Evolutionary conservation across 208 protist species (phyloP).

Genomic region (Trypanosoma theileri): DNA sequence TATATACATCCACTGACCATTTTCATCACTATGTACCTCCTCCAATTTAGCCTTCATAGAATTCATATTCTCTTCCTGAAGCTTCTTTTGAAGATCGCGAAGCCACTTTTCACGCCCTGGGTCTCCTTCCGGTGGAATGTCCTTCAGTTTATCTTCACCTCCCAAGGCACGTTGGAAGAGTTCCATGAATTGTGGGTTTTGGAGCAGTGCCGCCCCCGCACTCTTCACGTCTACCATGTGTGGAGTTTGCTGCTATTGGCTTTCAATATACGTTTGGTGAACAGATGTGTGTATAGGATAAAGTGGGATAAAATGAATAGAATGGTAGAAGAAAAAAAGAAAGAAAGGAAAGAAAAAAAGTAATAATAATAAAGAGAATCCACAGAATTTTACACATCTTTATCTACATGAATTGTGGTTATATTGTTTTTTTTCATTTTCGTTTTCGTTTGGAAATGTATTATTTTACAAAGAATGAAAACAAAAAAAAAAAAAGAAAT

Average conservation of each 20-base stretch:
- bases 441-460: too few relatives aligned
- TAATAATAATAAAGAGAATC: neutral
- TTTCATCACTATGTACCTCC: slow-evolving; percentile 82
- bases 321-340: slow-evolving; percentile 23
- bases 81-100: slow-evolving; percentile 57
- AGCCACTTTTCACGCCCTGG: slow-evolving; percentile 75
- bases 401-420: too few relatives aligned
- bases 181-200: slow-evolving; percentile 82
- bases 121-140: slow-evolving; percentile 77
- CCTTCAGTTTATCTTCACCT: slow-evolving; percentile 40
- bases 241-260: too few relatives aligned
- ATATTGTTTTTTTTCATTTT: too few relatives aligned
- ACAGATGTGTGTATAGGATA: neutral
- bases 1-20: slow-evolving; percentile 90
- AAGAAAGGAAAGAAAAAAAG: slow-evolving; percentile 19
- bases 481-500: neutral
- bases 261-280: neutral
- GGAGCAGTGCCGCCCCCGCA: slow-evolving; percentile 57
- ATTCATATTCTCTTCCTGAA: slow-evolving; percentile 62
- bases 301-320: slow-evolving; percentile 7
- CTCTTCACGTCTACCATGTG: slow-evolving; percentile 25
- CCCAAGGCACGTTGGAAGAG: slow-evolving; percentile 70
- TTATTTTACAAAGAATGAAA: too few relatives aligned
- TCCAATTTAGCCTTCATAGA: slow-evolving; percentile 68
- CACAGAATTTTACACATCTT: neutral